Conservation (phyloP, 1,284 basidiomycete genomes). For the Ustilago lituana region DNA sequence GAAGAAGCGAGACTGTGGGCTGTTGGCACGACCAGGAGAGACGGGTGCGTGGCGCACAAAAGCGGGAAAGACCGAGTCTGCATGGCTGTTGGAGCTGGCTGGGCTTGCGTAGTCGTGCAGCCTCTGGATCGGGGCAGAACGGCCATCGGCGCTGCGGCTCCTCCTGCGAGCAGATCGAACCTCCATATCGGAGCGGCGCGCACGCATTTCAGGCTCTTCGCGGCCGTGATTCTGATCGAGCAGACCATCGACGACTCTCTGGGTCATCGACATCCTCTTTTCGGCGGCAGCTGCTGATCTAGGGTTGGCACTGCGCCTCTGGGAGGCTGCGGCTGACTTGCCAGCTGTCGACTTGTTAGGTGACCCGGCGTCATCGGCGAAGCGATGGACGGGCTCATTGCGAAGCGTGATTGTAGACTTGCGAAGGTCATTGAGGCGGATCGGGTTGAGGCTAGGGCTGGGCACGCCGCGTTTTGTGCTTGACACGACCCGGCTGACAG, state of each 20-base stretch:
- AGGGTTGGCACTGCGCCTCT: not conserved
- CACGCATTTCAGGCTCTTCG: constrained; percentile 50
- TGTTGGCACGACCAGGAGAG: constrained; percentile 17
- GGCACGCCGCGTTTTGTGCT: constrained; percentile 49
- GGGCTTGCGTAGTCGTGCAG: constrained; percentile 26
- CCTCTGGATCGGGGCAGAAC: constrained; percentile 12
- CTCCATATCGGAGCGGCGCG: constrained; percentile 32
- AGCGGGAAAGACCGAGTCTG: constrained; percentile 47
- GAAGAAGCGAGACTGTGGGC: constrained; percentile 32
- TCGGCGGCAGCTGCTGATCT: not conserved
- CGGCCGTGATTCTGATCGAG: constrained; percentile 40
- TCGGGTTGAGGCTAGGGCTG: constrained; percentile 29
- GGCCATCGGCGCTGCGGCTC: constrained; percentile 47
- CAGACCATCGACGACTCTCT: constrained; percentile 46
- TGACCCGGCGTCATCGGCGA: constrained; percentile 13
- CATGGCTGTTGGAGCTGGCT: constrained; percentile 42
- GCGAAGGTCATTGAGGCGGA: constrained; percentile 34
- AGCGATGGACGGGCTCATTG: constrained; percentile 23
- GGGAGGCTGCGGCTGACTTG: constrained; percentile 2
- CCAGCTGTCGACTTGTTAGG: constrained; percentile 12
- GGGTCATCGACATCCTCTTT: constrained; percentile 48
- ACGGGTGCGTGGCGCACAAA: constrained; percentile 43
- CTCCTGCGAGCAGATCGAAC: constrained; percentile 32
- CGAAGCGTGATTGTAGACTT: constrained; percentile 34
- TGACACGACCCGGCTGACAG: constrained; percentile 43